Conservation (phyloP, 2,329 filamentous ascomycete species). For the Fusarium sp. region DNA sequence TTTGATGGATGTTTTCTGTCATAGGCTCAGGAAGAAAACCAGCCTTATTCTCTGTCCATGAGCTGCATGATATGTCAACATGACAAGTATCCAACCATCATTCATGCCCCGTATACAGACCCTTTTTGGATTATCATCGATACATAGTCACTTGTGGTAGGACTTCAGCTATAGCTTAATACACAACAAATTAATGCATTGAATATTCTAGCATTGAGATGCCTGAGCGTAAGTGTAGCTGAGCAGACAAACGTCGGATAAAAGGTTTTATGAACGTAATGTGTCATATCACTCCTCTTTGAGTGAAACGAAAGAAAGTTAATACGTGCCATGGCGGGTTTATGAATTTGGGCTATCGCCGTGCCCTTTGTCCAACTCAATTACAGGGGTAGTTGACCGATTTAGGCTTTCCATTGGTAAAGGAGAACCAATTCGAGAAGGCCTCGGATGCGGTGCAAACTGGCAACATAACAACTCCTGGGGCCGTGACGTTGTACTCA, state of each 20-base stretch:
- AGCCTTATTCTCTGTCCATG: too few relatives aligned
- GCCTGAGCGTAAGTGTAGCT: background rate
- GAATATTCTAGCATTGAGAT: too few relatives aligned
- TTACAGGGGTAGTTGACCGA: background rate
- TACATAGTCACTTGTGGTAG: too few relatives aligned
- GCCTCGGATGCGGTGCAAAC: background rate
- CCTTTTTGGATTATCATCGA: fast-evolving
- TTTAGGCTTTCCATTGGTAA: background rate
- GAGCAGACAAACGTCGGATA: fast-evolving
- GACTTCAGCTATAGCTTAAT: too few relatives aligned
- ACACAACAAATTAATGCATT: background rate
- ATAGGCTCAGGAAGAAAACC: too few relatives aligned
- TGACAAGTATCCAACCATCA: background rate
- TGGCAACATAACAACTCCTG: background rate
- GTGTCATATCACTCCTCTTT: too few relatives aligned
- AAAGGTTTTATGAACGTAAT: fast-evolving
- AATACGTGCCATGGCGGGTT: fast-evolving
- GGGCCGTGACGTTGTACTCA: background rate
- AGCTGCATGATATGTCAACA: background rate
- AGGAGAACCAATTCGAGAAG: background rate
- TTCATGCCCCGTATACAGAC: too few relatives aligned
- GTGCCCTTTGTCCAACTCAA: background rate
- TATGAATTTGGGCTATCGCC: background rate
- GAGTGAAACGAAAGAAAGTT: background rate
- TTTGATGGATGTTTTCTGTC: too few relatives aligned